phyloP scores from a whole-genome alignment of 140 eudicot species.

The Anethum foeniculum region DNA sequence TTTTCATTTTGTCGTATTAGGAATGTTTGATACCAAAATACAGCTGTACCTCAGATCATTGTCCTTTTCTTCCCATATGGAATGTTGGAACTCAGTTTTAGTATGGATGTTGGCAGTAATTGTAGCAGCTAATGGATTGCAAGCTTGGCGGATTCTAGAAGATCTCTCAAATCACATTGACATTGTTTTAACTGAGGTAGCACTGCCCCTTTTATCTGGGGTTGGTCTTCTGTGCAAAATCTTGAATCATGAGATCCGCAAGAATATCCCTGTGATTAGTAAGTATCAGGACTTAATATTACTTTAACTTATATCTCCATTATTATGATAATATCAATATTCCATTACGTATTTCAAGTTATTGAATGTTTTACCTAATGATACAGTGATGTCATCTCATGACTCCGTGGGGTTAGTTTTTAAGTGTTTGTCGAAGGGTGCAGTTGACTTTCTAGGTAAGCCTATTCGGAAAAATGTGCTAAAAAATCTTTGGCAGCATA shows the following conservation, averaged over 20 bases:
- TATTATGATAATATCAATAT: conserved; percentile 9
- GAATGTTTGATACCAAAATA: neutral
- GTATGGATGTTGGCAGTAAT: conserved; percentile 44
- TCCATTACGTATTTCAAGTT: conserved; percentile 17
- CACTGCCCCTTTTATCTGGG: conserved; percentile 72
- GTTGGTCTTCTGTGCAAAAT: conserved; percentile 71
- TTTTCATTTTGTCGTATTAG: neutral
- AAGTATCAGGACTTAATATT: conserved; percentile 26
- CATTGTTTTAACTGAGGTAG: conserved; percentile 82
- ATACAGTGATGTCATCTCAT: conserved; percentile 95
- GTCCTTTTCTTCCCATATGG: neutral
- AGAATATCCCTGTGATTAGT: conserved; percentile 87
- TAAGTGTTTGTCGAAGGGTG: conserved; percentile 86
- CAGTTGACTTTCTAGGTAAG: conserved; percentile 82
- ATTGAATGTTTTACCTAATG: conserved; percentile 25
- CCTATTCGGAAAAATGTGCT: conserved; percentile 92
- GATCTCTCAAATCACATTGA: conserved; percentile 57
- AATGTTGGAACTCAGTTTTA: neutral
- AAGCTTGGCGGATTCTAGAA: conserved; percentile 75
- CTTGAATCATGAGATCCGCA: conserved; percentile 72
- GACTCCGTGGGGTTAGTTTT: conserved; percentile 88
- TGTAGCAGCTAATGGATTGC: conserved; percentile 72
- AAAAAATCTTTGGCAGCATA: conserved; percentile 92
- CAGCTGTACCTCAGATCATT: neutral
- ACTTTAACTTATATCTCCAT: neutral